phyloP scores from a whole-genome alignment of 1,284 basidiomycete genomes.

The Leccinum pachyderme region DNA sequence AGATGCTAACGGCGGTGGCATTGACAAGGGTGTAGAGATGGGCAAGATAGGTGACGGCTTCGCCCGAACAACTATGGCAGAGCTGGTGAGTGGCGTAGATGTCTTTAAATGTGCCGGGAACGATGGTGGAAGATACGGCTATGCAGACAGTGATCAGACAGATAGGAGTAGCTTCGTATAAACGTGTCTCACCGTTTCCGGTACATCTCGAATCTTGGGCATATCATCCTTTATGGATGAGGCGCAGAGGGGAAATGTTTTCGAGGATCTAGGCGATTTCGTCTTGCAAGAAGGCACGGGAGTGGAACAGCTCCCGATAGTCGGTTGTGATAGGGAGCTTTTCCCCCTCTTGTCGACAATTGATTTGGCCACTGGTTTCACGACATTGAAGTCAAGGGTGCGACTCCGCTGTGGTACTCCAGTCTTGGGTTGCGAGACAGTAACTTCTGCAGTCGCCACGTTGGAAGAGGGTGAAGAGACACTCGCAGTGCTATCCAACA shows the following conservation, averaged over 20 bases:
- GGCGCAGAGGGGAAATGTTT: slow-evolving; percentile 1
- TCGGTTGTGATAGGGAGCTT: slow-evolving; percentile 3
- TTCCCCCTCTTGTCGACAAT: slow-evolving; percentile 19
- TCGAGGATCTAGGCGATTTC: slow-evolving; percentile 5
- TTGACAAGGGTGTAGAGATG: slow-evolving; percentile 15
- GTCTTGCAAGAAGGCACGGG: slow-evolving; percentile 1
- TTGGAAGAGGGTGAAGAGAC: slow-evolving; percentile 3
- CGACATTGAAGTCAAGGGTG: slow-evolving; percentile 32
- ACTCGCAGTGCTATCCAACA: slow-evolving; percentile 1
- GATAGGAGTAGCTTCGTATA: slow-evolving; percentile 2
- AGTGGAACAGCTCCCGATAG: slow-evolving; percentile 4
- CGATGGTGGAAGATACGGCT: slow-evolving; percentile 34
- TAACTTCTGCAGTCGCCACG: not conserved
- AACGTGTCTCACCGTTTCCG: slow-evolving; percentile 28
- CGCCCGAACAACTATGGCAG: slow-evolving; percentile 14
- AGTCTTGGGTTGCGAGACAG: slow-evolving; percentile 5
- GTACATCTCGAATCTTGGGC: slow-evolving; percentile 29
- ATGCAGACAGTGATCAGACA: slow-evolving; percentile 13
- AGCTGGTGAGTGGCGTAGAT: slow-evolving; percentile 27
- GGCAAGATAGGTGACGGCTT: slow-evolving; percentile 33
- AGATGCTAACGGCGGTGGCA: slow-evolving; percentile 15
- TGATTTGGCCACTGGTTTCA: slow-evolving; percentile 25
- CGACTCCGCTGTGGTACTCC: slow-evolving; percentile 11
- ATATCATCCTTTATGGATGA: slow-evolving; percentile 4
- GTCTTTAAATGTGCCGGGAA: slow-evolving; percentile 31